Conservation (phyloP, 257 asterid species). For the Orobanche coerulescens region DNA sequence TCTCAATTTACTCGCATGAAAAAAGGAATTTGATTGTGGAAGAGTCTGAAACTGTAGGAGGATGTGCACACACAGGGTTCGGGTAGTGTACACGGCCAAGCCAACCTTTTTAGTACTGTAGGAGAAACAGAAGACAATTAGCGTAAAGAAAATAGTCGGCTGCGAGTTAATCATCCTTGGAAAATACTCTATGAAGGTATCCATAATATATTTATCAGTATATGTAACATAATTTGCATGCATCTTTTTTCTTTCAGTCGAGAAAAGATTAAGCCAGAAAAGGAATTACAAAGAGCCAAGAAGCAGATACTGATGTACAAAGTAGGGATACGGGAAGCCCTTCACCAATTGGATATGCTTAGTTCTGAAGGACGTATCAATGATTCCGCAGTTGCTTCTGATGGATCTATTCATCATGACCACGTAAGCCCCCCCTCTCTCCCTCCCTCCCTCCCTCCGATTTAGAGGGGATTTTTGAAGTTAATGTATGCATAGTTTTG, state of each 20-base stretch:
- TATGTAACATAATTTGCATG: constrained; percentile 15
- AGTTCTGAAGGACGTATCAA: constrained; percentile 67
- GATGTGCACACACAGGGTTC: too few relatives aligned
- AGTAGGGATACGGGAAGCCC: constrained; percentile 90
- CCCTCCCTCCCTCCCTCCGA: background rate
- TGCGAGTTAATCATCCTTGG: background rate
- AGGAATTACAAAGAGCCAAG: constrained; percentile 77
- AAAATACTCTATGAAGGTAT: constrained; percentile 1
- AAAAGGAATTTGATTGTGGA: background rate
- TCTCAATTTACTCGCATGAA: background rate
- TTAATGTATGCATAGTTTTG: constrained; percentile 11
- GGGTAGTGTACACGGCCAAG: background rate
- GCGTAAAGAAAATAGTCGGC: constrained; percentile 8
- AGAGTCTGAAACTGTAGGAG: background rate
- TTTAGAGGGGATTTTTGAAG: background rate
- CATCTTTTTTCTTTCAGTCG: constrained; percentile 45
- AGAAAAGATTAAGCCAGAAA: constrained; percentile 89
- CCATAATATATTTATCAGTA: background rate
- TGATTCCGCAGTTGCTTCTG: constrained; percentile 64
- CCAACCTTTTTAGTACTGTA: constrained; percentile 2
- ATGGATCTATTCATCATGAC: constrained; percentile 91
- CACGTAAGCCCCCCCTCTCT: constrained; percentile 43
- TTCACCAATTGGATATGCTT: constrained; percentile 74
- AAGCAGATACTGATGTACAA: constrained; percentile 80
- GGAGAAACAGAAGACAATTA: constrained; percentile 4